phyloP scores from a whole-genome alignment of 345 rosid genomes.

The Noccaea bulbosa region DNA sequence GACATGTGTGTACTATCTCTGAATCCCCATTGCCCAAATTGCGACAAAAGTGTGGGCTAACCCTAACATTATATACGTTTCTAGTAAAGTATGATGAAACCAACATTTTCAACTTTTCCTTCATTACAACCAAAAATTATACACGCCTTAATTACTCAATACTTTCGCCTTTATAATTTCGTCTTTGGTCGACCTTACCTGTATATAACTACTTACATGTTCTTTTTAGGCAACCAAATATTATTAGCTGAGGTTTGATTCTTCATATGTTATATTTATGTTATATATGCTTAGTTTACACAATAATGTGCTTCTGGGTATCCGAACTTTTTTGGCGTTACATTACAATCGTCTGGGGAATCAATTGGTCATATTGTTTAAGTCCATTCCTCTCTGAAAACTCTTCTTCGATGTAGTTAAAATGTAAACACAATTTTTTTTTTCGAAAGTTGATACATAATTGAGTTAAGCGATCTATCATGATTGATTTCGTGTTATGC shows the following conservation, averaged over 20 bases:
- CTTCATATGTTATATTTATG: slow-evolving; percentile 5
- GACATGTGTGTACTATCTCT: slow-evolving; percentile 23
- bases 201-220: slow-evolving; percentile 16
- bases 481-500: neutral
- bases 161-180: slow-evolving; percentile 4
- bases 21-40: slow-evolving; percentile 28
- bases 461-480: neutral
- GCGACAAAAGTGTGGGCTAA: slow-evolving; percentile 46
- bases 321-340: neutral
- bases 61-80: slow-evolving; percentile 37
- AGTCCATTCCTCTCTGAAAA: neutral
- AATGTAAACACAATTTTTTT: neutral
- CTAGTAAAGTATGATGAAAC: slow-evolving; percentile 20
- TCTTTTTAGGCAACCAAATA: slow-evolving; percentile 14
- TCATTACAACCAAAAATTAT: slow-evolving; percentile 16
- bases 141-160: slow-evolving; percentile 31
- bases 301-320: neutral
- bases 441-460: neutral
- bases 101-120: slow-evolving; percentile 32
- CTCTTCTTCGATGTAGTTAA: neutral
- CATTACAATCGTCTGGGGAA: neutral
- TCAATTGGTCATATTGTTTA: neutral
- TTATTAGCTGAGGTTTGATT: slow-evolving; percentile 2
- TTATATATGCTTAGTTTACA: slow-evolving; percentile 1
- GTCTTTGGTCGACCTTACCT: slow-evolving; percentile 17